Evolutionary conservation across 306 rosid species (phyloP), one percentile per base, ranked within the genome.

Genomic region (Dryas octopetala): DNA sequence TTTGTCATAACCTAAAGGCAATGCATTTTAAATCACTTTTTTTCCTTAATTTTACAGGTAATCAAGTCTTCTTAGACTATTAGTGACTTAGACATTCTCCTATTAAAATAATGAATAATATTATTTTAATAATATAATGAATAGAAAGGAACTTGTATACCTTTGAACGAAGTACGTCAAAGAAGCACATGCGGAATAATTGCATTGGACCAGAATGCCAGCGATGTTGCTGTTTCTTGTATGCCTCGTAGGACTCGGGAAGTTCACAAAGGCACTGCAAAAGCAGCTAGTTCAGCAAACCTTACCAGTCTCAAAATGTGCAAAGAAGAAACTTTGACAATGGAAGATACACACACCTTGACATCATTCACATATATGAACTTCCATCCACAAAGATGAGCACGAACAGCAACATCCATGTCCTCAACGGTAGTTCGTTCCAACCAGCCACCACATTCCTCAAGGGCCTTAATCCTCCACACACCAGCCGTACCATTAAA

Each of bases 121-220:
- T 15, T 64, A 63, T 58, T n/a, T 54, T 58, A 66, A 74, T 13
- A 23, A 75, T 38, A 68, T 10, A 48, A 66, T 13, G 1, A 78
- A 40, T 68, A 14, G 54, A 64, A 51, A 13, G 65, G 80, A 43
- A 38, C 48, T 62, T 70, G 23, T 71, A 70, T 90, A 95, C 99
- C 99, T 90, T 95, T 8, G 99, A 83, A 19, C 91, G 94, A 78
- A 95, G 88, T 76, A 95, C n/a, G 74, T 95, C 99, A 53, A 85
- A 40, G 73, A 95, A 95, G 75, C 97, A 91, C 86, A 92, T 57
- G 26, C 97, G 97, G 74, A 95, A 92, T 86, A 92, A 78, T 77
- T 95, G 99, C 99, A 95, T 95, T 52, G 99, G 99, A 74, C 99
- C 99, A 4, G 99, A 95, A 95, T 95, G 99, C 99, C 99, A 95